Conservation (phyloP, 169 alveolate species). For the Plasmodium berghei region DNA sequence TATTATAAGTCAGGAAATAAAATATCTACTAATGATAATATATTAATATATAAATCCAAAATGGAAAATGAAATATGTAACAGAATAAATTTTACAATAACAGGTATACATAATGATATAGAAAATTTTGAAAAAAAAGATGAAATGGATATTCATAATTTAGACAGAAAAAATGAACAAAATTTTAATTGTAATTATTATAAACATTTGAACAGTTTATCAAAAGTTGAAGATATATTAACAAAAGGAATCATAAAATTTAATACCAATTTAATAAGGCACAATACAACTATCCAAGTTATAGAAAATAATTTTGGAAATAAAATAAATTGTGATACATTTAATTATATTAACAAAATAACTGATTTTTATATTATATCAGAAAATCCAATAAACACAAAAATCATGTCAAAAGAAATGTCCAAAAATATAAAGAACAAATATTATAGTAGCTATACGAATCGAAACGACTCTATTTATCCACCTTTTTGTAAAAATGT, state of each 20-base stretch:
- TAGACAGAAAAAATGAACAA: neutral
- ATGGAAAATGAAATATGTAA: conserved; percentile 12
- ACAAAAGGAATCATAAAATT: conserved; percentile 19
- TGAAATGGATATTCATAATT: neutral
- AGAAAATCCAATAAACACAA: neutral
- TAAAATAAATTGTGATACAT: conserved; percentile 18
- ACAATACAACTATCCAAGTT: conserved; percentile 14
- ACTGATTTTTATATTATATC: conserved; percentile 8
- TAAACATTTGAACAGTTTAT: neutral
- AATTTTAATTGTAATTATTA: conserved; percentile 4
- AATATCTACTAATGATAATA: conserved; percentile 1
- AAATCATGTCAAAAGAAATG: no score
- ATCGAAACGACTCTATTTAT: no score
- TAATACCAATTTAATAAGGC: conserved; percentile 33
- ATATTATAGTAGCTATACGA: no score
- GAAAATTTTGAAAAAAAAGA: neutral
- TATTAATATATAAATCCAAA: neutral
- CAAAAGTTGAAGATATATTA: conserved; percentile 29
- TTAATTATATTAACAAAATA: conserved; percentile 21
- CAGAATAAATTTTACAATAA: conserved; percentile 27
- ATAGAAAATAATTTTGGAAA: conserved; percentile 28
- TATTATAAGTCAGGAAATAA: conserved; percentile 6
- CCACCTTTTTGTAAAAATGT: neutral
- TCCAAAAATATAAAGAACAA: no score
- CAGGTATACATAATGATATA: conserved; percentile 17